Evolutionary conservation across 2,329 filamentous ascomycete genomes (phyloP).

Genomic region (Ceratocystis cubensis): DNA sequence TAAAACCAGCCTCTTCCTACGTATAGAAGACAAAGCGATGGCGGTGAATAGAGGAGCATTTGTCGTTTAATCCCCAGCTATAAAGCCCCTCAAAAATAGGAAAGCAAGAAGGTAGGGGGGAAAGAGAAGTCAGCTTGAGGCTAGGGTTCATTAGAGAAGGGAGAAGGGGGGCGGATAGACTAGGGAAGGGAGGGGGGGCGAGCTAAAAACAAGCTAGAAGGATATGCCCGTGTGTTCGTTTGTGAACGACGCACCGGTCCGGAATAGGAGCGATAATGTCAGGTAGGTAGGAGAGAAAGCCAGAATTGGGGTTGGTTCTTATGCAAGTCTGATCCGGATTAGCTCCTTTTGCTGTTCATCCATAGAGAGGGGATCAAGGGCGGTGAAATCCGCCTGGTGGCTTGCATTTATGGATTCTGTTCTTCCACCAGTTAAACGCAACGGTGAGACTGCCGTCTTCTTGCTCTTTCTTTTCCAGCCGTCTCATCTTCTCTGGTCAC

Average conservation of each 20-base stretch:
- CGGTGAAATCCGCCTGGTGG: background rate
- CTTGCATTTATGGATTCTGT: background rate
- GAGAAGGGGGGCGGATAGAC: background rate
- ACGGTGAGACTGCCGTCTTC: background rate
- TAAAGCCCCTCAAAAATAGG: background rate
- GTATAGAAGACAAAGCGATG: background rate
- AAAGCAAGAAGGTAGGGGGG: too few species aligned
- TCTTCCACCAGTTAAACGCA: slow-evolving; percentile 5
- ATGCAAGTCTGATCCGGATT: too few species aligned
- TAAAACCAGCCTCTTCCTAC: background rate
- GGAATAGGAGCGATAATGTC: slow-evolving; percentile 2
- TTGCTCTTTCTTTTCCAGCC: background rate
- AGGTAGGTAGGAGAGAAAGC: background rate
- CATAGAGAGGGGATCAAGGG: background rate
- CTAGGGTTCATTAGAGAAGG: slow-evolving; percentile 4
- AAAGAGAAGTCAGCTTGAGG: background rate
- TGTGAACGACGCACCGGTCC: slow-evolving; percentile 3
- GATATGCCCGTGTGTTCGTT: background rate
- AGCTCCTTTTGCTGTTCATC: background rate
- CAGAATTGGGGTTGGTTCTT: too few species aligned
- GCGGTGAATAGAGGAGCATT: background rate
- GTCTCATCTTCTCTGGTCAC: background rate
- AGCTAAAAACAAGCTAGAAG: slow-evolving; percentile 7
- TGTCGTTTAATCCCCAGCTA: background rate
- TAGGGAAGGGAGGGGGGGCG: background rate